phyloP scores from a whole-genome alignment of 1,139 yeast genomes.

The Blastobotrys aristatus region DNA sequence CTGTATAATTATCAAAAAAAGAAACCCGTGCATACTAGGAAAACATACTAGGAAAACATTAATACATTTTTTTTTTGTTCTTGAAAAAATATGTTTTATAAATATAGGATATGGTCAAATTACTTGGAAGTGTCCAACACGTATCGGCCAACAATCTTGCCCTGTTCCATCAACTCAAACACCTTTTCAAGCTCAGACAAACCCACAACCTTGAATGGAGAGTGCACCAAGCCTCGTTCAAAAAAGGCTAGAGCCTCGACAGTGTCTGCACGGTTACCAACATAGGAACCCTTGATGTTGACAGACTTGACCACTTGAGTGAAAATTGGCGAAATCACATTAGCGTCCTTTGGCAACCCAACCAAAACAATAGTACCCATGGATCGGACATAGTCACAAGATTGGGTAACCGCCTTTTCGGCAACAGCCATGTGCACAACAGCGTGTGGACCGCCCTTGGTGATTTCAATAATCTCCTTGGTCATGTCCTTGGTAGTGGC shows the following conservation, averaged over 20 bases:
- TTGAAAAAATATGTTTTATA: too few relatives aligned
- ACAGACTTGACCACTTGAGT: conserved; percentile 60
- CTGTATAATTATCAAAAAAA: too few relatives aligned
- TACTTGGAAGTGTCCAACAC: conserved; percentile 53
- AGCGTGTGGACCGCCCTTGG: conserved; percentile 76
- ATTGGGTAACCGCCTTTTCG: conserved; percentile 63
- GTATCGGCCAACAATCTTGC: conserved; percentile 68
- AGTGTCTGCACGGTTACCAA: conserved; percentile 76
- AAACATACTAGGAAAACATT: too few relatives aligned
- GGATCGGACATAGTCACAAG: conserved; percentile 64
- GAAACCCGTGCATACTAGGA: too few relatives aligned
- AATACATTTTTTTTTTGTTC: too few relatives aligned
- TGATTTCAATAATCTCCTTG: conserved; percentile 47
- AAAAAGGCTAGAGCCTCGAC: conserved; percentile 74
- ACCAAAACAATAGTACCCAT: conserved; percentile 76
- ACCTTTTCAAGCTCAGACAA: conserved; percentile 55
- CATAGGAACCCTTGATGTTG: conserved; percentile 67
- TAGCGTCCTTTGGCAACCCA: conserved; percentile 73
- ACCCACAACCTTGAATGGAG: conserved; percentile 65
- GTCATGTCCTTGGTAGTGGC: conserved; percentile 41
- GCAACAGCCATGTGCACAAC: conserved; percentile 78
- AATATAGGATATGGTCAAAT: too few relatives aligned
- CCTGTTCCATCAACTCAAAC: conserved; percentile 63
- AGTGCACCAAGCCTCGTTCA: conserved; percentile 58
- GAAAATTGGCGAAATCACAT: conserved; percentile 57